Conservation (phyloP, 2,329 filamentous ascomycete species). For the Didymella pomorum region DNA sequence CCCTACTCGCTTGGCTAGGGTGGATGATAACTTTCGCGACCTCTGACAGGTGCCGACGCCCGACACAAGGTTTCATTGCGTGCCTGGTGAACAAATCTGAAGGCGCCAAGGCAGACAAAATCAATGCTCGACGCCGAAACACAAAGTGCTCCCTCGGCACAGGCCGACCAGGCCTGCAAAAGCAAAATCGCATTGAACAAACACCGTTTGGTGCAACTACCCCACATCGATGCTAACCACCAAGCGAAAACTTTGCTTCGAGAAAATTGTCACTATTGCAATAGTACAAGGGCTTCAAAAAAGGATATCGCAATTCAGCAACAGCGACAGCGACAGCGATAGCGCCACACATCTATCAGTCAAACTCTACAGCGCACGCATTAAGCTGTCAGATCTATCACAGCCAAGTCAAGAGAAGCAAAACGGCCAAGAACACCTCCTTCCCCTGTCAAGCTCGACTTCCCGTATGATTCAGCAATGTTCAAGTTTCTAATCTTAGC, state of each 20-base stretch:
- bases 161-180: neutral
- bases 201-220: neutral
- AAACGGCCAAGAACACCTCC: conserved; percentile 26
- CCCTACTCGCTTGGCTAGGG: conserved; percentile 29
- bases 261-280: neutral
- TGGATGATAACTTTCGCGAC: conserved; percentile 11
- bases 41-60: conserved; percentile 24
- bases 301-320: neutral
- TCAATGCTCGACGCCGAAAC: conserved; percentile 30
- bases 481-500: conserved; percentile 12
- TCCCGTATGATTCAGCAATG: neutral
- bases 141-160: conserved; percentile 4
- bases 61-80: conserved; percentile 27
- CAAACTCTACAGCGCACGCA: conserved; percentile 25
- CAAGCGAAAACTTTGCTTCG: neutral
- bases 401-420: conserved; percentile 40
- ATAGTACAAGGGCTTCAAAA: neutral
- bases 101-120: conserved; percentile 32
- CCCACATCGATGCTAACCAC: neutral
- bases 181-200: neutral
- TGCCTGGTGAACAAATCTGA: conserved; percentile 21
- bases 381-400: conserved; percentile 30
- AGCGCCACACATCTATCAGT: conserved; percentile 16
- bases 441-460: neutral
- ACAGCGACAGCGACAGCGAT: neutral